A percentile compares a stretch with the other conserved stretches of the same genome.
These are phyloP conservation scores for Piper longum DNA, from an alignment of 164 flowering plant genomes.

Conservation along the genomic window DNA sequence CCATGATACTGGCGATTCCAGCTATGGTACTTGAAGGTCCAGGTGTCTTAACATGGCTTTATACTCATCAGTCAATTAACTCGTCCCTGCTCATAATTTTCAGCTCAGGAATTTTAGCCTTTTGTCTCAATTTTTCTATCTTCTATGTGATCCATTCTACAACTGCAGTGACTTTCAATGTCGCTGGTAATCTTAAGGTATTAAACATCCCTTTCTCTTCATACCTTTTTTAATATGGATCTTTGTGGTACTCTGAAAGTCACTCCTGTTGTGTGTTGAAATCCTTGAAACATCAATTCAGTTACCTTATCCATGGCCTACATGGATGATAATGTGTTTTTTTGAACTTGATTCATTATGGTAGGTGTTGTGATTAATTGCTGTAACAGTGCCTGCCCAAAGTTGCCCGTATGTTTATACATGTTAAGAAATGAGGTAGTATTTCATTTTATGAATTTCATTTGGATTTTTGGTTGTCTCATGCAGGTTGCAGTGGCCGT, in stretches of 20 bases:
- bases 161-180: constrained; percentile 93
- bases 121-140: constrained; percentile 95
- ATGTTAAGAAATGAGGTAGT: no score
- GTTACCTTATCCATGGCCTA: no score
- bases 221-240: neutral
- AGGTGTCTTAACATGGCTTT: constrained; percentile 65
- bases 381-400: no score
- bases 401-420: no score
- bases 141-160: constrained; percentile 97
- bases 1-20: constrained; percentile 84
- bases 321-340: no score
- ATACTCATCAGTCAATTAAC: constrained; percentile 31
- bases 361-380: no score
- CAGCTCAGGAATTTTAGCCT: constrained; percentile 77
- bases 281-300: no score
- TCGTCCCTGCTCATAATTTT: constrained; percentile 62
- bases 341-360: no score
- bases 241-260: neutral
- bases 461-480: neutral
- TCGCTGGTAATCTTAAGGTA: constrained; percentile 99
- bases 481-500: constrained; percentile 94
- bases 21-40: constrained; percentile 80
- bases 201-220: neutral
- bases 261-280: no score
- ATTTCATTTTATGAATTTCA: neutral